Evolutionary conservation across 106 monocot genomes (phyloP).

Genomic region (Dendrobium huoshanense): DNA sequence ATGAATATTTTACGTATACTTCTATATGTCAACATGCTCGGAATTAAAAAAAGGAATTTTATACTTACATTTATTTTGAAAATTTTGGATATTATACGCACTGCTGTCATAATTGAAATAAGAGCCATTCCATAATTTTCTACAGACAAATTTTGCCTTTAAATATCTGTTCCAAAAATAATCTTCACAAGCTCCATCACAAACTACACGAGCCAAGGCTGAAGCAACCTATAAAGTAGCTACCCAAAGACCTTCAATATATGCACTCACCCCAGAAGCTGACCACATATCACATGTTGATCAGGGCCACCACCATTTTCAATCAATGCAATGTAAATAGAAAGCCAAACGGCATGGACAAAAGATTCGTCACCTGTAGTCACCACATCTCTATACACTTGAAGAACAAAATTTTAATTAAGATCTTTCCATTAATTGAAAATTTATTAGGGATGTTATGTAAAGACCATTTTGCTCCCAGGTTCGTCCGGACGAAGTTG

Average conservation of each 20-base stretch:
- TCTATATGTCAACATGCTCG: too few species aligned
- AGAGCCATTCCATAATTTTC: conserved; percentile 79
- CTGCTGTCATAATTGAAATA: conserved; percentile 86
- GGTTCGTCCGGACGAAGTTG: too few species aligned
- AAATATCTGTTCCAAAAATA: conserved; percentile 59
- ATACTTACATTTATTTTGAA: too few species aligned
- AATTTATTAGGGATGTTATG: too few species aligned
- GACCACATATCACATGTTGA: conserved; percentile 78
- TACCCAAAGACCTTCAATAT: conserved; percentile 62
- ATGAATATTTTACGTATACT: too few species aligned
- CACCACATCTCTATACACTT: conserved; percentile 55
- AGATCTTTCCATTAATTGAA: conserved; percentile 55
- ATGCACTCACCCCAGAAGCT: conserved; percentile 53
- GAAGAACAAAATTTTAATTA: conserved; percentile 66
- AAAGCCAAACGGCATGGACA: conserved; percentile 55
- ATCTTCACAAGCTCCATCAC: conserved; percentile 41
- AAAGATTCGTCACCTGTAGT: conserved; percentile 52
- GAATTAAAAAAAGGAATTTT: too few species aligned
- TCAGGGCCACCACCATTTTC: conserved; percentile 15
- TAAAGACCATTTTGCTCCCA: too few species aligned
- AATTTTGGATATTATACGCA: neutral
- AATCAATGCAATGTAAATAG: conserved; percentile 36
- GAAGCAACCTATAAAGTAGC: conserved; percentile 65
- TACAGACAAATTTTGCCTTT: conserved; percentile 62
- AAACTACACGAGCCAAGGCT: conserved; percentile 40